phyloP scores from a whole-genome alignment of 2,329 filamentous ascomycete genomes.

The Setomelanomma holmii region DNA sequence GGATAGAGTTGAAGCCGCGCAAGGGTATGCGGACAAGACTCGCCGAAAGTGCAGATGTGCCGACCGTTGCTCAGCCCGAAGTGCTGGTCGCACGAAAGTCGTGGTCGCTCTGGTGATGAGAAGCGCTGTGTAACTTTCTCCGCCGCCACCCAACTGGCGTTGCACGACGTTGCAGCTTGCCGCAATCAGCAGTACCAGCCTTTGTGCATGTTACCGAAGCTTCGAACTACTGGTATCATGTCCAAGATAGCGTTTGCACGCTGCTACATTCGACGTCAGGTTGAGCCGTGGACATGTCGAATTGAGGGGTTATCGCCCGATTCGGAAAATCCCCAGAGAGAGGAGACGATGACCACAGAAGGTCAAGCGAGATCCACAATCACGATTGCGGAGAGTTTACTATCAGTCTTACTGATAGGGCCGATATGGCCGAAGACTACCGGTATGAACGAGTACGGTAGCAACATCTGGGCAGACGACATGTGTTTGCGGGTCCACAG shows the following conservation, averaged over 20 bases:
- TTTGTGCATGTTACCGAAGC: too few species aligned
- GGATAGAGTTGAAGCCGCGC: constrained; percentile 55
- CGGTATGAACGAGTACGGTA: neutral
- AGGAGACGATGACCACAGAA: constrained; percentile 18
- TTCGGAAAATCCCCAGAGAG: constrained; percentile 13
- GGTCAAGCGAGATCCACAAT: constrained; percentile 25
- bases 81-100: constrained; percentile 33
- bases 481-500: constrained; percentile 13
- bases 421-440: constrained; percentile 13
- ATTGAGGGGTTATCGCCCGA: constrained; percentile 18
- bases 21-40: constrained; percentile 34
- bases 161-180: constrained; percentile 14
- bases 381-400: constrained; percentile 19
- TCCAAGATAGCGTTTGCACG: neutral
- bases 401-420: constrained; percentile 4
- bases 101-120: constrained; percentile 47
- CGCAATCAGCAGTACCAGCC: constrained; percentile 1
- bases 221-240: neutral
- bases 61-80: constrained; percentile 22
- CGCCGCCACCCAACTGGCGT: constrained; percentile 13
- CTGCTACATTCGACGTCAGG: constrained; percentile 17
- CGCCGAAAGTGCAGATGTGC: constrained; percentile 13
- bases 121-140: constrained; percentile 16
- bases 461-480: constrained; percentile 4
- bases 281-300: constrained; percentile 6